A percentile compares a stretch with the other conserved stretches of the same genome.
Conservation (phyloP, 257 asterid species). For the Capsicum chinense region DNA sequence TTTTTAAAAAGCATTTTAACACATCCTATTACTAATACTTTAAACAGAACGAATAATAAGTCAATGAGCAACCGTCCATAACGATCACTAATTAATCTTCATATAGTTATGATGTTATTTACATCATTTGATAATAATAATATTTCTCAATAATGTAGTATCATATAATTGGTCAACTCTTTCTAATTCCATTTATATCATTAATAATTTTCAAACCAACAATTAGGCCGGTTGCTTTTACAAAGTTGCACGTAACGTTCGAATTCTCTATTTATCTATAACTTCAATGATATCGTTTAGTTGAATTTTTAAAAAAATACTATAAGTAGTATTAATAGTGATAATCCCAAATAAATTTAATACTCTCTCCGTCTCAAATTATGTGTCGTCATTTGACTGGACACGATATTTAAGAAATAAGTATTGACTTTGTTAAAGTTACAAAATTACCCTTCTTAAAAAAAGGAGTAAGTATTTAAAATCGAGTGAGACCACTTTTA, state of each 20-base stretch:
- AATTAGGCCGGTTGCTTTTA: neutral
- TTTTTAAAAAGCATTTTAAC: no score
- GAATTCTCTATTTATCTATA: neutral
- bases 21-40: neutral
- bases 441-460: no score
- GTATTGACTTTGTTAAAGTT: no score
- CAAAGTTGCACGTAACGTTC: neutral
- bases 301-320: no score
- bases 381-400: no score
- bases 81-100: neutral
- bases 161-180: neutral
- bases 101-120: neutral
- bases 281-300: neutral
- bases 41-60: neutral
- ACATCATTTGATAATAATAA: neutral
- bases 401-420: no score
- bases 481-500: no score
- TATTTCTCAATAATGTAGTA: neutral
- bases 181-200: constrained; percentile 3
- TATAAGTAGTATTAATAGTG: no score
- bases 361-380: no score
- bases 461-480: no score
- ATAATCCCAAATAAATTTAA: no score
- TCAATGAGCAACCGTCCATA: neutral
- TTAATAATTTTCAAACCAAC: neutral